These are phyloP conservation scores for Vitis rotundifolia DNA, from an alignment of 164 flowering plant species.

Conservation along the genomic window DNA sequence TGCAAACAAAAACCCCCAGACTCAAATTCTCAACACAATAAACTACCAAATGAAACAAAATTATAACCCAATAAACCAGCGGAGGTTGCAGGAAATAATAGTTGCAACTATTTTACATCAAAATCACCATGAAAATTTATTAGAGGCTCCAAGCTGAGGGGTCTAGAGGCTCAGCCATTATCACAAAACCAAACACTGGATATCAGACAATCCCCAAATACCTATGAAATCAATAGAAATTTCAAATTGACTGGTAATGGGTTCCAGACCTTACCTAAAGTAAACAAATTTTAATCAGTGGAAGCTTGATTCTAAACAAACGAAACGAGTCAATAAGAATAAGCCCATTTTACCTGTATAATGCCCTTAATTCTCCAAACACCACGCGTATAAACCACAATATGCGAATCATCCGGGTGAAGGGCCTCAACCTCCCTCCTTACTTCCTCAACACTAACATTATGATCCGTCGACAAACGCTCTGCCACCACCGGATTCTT, in stretches of 20 bases:
- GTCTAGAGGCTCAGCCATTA: too few relatives aligned
- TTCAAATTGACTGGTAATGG: background rate
- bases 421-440: conserved; percentile 73
- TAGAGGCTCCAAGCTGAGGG: too few relatives aligned
- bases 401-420: conserved; percentile 90
- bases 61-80: too few relatives aligned
- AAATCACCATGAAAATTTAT: too few relatives aligned
- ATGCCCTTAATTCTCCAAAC: conserved; percentile 98
- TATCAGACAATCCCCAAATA: too few relatives aligned
- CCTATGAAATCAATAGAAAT: background rate
- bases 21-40: too few relatives aligned
- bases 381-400: conserved; percentile 74
- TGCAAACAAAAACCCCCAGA: too few relatives aligned
- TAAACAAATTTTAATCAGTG: background rate
- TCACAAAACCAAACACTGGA: too few relatives aligned
- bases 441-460: conserved; percentile 79
- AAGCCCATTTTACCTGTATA: conserved; percentile 64
- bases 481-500: conserved; percentile 41
- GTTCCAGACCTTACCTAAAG: conserved; percentile 1
- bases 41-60: too few relatives aligned
- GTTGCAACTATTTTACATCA: too few relatives aligned
- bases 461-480: conserved; percentile 81
- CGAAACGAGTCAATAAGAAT: background rate
- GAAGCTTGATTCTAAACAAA: background rate
- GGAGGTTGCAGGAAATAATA: too few relatives aligned